Base-by-base conservation (phyloP, 1,284 basidiomycete genomes). In the Cutaneotrichosporon sp. region DNA sequence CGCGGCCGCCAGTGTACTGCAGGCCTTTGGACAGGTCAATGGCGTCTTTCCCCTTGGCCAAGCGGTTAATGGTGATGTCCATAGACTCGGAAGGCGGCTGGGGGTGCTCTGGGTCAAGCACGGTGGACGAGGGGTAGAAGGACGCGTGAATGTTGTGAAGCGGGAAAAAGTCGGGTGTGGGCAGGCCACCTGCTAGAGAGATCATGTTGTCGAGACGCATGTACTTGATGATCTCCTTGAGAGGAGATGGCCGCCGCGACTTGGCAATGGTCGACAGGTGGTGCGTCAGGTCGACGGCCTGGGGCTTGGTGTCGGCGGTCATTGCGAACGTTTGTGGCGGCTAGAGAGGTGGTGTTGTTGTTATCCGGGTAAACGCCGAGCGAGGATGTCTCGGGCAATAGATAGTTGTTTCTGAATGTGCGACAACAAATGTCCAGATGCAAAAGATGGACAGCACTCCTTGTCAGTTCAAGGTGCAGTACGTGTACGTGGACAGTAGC, bases 1-100 rank as follows among this genome's bases (percentile, higher is more conserved):
- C 70, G 10, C 57, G 42, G 1, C 63, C 66, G 20, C 60, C 60
- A 52, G 82, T 79, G 63, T 89, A 90, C 70, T 90, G 88, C 38
- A 90, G 77, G 8, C 80, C 81, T 30, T 86, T 73, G 15, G 74
- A 76, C 44, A 87, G 70, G 21, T 68, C 21, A 50, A 52, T 74
- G 0, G 80, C 78, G 49, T 79, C 77, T 13, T 45, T 26, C 8
- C 34, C 21, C 1, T 46, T 13, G 17, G 26, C 34, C 14, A 23
- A 77, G 17, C 51, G 58, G 4, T 73, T 63, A 42, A 79, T 75
- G 56, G 86, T 81, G 17, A 86, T 81, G 82, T 38, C 87, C 63
- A 23, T 82, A 60, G 4, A 77, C 58, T 23, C 73, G 66, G 22
- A 37, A 22, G 53, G 55, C 26, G 48, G 55, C 12, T 41, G 41